A percentile compares a stretch with the other conserved stretches of the same genome.
Evolutionary conservation across 192 early-diverging fungal genomes (phyloP).

Genomic region (Coemansia sp.): DNA sequence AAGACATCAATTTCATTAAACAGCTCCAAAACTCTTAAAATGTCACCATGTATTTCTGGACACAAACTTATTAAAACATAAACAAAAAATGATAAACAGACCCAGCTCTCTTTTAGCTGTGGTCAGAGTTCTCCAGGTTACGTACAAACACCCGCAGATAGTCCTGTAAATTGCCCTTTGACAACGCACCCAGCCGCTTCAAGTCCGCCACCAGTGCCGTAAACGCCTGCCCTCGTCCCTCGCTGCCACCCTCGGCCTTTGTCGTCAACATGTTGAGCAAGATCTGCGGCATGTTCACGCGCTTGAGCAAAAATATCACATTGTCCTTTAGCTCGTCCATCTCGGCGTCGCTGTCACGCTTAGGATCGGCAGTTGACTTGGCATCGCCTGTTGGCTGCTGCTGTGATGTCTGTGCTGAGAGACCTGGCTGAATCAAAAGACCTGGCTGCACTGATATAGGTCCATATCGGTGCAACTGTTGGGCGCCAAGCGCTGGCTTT

Average conservation of each 20-base stretch:
- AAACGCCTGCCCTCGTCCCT: slow-evolving; percentile 6
- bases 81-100: too few relatives aligned
- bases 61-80: too few relatives aligned
- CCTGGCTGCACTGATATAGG: background rate
- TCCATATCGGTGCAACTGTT: slow-evolving; percentile 11
- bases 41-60: too few relatives aligned
- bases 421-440: slow-evolving; percentile 1
- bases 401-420: background rate
- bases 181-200: slow-evolving; percentile 26
- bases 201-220: slow-evolving; percentile 26
- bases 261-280: slow-evolving; percentile 24
- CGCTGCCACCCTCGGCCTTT: background rate
- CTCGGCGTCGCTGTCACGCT: slow-evolving; percentile 5
- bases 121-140: slow-evolving; percentile 18
- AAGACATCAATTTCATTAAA: too few relatives aligned
- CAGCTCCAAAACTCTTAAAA: too few relatives aligned
- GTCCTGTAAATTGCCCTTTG: slow-evolving; percentile 39
- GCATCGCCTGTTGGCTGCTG: background rate
- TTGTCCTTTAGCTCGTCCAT: slow-evolving; percentile 38
- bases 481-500: slow-evolving; percentile 6
- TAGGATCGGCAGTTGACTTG: background rate
- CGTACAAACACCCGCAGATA: slow-evolving; percentile 34
- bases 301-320: slow-evolving; percentile 34
- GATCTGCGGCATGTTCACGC: slow-evolving; percentile 37
- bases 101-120: background rate